Evolutionary conservation across 768 basidiomycete species (phyloP), one percentile per base, ranked within the genome.

Genomic region (Lactarius akahatsu): DNA sequence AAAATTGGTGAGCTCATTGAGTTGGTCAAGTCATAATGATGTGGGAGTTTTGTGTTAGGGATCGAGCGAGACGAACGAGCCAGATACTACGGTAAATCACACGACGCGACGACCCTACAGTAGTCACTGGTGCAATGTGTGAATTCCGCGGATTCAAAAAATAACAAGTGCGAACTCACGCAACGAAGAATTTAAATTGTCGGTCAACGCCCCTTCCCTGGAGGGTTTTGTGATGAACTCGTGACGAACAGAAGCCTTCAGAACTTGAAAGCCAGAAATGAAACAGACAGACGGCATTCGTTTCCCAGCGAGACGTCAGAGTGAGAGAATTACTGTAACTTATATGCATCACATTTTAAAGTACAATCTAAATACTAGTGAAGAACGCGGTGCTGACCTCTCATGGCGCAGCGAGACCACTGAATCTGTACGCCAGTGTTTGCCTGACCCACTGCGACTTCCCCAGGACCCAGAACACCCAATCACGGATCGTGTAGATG

Each of bases 391-490:
- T 26, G 13, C 26, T 52, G 26, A 54, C 47, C 34, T 68, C 59
- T 68, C 61, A 75, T 32, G 64, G 70, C 9, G 68, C 65, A 20
- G 60, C 71, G 26, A 79, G 63, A n/a, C 78, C 78, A 55, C 76
- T 76, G 26, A 77, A 62, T 41, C 65, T 59, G 69, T 69, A 75
- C 28, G 76, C 75, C 6, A 71, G 56, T 2, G 60, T 61, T 32
- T 69, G 61, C 64, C 69, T 63, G 43, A 76, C 59, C 60, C 66
- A 70, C 5, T 66, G 64, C 3, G 78, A 66, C 36, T 43, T 66
- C 30, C 70, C 70, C 3, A 72, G 9, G 13, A 65, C 0, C 69
- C 74, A 71, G n/a, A 79, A 26, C 18, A 63, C 57, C 69, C 71
- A 70, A 16, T 73, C 67, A 41, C 77, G 71, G 1, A 78, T 38